phyloP scores from a whole-genome alignment of 2,329 filamentous ascomycete genomes.

The Lecanicillium sp. region DNA sequence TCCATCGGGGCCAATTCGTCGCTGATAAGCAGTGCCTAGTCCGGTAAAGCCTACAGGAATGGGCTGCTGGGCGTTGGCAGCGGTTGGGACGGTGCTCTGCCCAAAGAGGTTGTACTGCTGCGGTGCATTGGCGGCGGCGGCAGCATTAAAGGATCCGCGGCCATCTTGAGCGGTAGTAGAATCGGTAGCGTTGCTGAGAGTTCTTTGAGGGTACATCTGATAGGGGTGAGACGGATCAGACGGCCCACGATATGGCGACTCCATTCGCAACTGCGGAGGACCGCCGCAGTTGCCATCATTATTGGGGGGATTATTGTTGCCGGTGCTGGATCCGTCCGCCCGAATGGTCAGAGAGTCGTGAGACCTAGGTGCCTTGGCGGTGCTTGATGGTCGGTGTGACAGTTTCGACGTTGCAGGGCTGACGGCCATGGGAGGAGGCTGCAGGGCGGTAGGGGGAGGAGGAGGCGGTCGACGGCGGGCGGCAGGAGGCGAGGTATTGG shows the following conservation, averaged over 20 bases:
- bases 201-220: conserved; percentile 70
- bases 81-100: too few relatives aligned
- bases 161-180: conserved; percentile 46
- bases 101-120: conserved; percentile 33
- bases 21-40: conserved; percentile 56
- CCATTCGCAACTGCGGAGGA: conserved; percentile 29
- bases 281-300: conserved; percentile 11
- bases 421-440: conserved; percentile 12
- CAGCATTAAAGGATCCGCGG: conserved; percentile 37
- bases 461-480: conserved; percentile 1
- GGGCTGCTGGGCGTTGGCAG: conserved; percentile 15
- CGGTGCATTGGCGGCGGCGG: conserved; percentile 53
- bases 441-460: conserved; percentile 9
- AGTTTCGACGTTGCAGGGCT: conserved; percentile 17
- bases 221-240: conserved; percentile 77
- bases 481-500: not conserved
- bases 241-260: conserved; percentile 62
- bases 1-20: conserved; percentile 67
- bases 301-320: conserved; percentile 24
- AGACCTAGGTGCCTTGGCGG: conserved; percentile 41
- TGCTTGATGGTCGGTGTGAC: conserved; percentile 41
- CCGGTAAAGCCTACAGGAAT: conserved; percentile 72
- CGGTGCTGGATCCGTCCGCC: conserved; percentile 36
- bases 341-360: conserved; percentile 43
- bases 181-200: conserved; percentile 62